These are phyloP conservation scores for Botrytis byssoidea DNA, from an alignment of 2,329 filamentous ascomycete species.

Conservation along the genomic window DNA sequence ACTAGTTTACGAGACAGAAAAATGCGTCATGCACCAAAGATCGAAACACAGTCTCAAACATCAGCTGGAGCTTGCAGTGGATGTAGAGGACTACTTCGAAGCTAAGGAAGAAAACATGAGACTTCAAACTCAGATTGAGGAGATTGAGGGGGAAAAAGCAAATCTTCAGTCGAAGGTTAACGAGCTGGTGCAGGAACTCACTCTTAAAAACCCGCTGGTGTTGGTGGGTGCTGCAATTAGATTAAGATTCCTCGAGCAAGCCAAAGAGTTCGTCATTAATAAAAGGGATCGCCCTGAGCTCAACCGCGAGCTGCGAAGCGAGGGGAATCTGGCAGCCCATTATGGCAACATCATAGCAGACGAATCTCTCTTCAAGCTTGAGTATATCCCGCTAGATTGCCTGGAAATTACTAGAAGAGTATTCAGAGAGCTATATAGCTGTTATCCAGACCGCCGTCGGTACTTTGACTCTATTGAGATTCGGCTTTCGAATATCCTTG, in stretches of 20 bases:
- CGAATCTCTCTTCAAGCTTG: neutral
- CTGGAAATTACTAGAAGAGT: neutral
- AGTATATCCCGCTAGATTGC: neutral
- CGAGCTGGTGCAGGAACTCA: neutral
- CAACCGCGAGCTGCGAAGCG: neutral
- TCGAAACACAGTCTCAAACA: neutral
- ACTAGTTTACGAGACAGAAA: neutral
- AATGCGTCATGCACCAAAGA: neutral
- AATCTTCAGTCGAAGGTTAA: neutral
- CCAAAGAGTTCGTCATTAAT: neutral
- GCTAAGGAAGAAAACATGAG: neutral
- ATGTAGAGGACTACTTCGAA: neutral
- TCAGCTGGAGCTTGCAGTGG: neutral
- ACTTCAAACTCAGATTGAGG: neutral
- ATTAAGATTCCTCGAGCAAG: neutral
- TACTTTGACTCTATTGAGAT: neutral
- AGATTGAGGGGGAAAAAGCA: neutral
- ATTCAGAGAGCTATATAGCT: neutral
- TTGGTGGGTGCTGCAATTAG: neutral
- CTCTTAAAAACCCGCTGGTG: neutral
- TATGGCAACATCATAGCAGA: neutral
- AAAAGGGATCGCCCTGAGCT: neutral
- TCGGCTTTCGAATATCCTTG: neutral
- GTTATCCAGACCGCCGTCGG: neutral
- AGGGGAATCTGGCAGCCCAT: neutral